Evolutionary conservation across 306 rosid species (phyloP).

Genomic region (Abrus precatorius): DNA sequence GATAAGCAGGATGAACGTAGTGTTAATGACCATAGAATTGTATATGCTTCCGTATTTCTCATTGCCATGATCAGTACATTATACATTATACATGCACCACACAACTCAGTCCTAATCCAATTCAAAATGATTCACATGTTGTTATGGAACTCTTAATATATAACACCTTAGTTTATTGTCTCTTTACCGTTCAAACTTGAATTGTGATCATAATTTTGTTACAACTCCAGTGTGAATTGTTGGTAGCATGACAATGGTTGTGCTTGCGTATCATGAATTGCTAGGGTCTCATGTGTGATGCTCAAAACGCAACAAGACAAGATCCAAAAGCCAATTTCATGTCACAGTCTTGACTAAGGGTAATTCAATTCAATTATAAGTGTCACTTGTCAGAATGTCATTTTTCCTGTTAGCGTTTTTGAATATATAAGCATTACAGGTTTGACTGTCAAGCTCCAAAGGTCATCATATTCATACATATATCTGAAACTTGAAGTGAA

Average conservation of each 20-base stretch:
- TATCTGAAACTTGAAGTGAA: conserved; percentile 14
- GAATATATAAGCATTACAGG: conserved; percentile 51
- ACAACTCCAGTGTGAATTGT: conserved; percentile 14
- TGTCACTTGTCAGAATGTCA: conserved; percentile 44
- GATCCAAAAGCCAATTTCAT: conserved; percentile 29
- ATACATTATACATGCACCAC: not conserved
- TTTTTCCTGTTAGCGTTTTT: conserved; percentile 52
- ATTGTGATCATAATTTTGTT: conserved; percentile 35
- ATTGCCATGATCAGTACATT: conserved; percentile 6
- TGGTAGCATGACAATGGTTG: conserved; percentile 35
- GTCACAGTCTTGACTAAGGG: conserved; percentile 31
- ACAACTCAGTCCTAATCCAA: not conserved
- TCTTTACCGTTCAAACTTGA: conserved; percentile 52
- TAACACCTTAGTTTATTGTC: conserved; percentile 1
- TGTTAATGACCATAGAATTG: not conserved
- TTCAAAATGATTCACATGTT: conserved; percentile 42
- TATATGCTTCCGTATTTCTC: conserved; percentile 44
- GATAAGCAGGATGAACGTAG: conserved; percentile 27
- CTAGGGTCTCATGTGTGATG: not conserved
- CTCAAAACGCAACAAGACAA: conserved; percentile 26
- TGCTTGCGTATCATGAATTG: conserved; percentile 49
- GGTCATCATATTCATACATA: conserved; percentile 16
- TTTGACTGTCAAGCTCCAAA: conserved; percentile 44
- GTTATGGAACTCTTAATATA: conserved; percentile 4
- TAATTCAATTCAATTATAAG: conserved; percentile 30